phyloP scores from a whole-genome alignment of 768 basidiomycete genomes.

The Boletus insuetus region DNA sequence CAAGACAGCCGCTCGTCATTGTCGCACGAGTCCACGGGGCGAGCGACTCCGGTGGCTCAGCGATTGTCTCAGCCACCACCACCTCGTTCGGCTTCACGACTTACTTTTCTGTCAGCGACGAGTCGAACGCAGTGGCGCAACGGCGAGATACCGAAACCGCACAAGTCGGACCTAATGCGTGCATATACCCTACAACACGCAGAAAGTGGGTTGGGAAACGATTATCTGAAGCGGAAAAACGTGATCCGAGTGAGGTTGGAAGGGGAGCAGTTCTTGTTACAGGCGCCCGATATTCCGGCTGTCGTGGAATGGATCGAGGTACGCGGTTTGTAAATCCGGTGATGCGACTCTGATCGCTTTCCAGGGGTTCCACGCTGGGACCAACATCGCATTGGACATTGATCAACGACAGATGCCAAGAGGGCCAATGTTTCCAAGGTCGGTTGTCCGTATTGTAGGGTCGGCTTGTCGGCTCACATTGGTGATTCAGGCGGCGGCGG shows the following conservation, averaged over 20 bases:
- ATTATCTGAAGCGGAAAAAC: constrained; percentile 91
- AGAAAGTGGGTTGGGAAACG: constrained; percentile 92
- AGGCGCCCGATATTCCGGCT: constrained; percentile 76
- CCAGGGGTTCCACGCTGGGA: constrained; percentile 88
- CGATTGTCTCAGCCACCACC: constrained; percentile 11
- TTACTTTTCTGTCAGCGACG: constrained; percentile 22
- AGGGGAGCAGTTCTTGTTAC: constrained; percentile 95
- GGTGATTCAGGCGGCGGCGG: constrained; percentile 24
- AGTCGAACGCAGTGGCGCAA: constrained; percentile 17
- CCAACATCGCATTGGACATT: constrained; percentile 88
- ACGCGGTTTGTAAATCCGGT: constrained; percentile 16
- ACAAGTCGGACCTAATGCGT: constrained; percentile 54
- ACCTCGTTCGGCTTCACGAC: constrained; percentile 20
- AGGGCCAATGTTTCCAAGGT: constrained; percentile 84
- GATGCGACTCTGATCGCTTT: constrained; percentile 6
- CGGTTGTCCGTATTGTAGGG: neutral
- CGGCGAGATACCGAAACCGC: constrained; percentile 39
- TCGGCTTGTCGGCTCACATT: neutral
- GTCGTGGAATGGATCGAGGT: constrained; percentile 98
- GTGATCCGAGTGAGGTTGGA: constrained; percentile 90
- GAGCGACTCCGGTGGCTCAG: constrained; percentile 11
- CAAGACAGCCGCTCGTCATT: constrained; percentile 22
- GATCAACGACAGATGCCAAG: constrained; percentile 92
- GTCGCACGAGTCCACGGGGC: constrained; percentile 17
- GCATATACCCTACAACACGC: constrained; percentile 84